Conservation (phyloP, 2,329 filamentous ascomycete species). For the Bipolaris zeicola region DNA sequence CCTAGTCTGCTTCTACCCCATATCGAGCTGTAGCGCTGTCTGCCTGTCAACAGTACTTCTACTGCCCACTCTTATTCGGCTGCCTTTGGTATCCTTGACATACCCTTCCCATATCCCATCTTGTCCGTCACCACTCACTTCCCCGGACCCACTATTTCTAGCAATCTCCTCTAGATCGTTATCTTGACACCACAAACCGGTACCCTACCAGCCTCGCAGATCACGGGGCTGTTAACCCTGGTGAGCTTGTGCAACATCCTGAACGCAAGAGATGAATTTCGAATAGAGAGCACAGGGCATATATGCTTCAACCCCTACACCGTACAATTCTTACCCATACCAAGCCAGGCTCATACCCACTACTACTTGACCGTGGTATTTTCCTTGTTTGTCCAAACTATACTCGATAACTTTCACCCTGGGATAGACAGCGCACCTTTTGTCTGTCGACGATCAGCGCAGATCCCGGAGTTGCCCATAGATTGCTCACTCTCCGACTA, state of each 20-base stretch:
- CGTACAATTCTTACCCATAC: conserved; percentile 14
- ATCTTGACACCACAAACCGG: conserved; percentile 24
- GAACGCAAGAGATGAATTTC: conserved; percentile 34
- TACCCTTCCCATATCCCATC: conserved; percentile 28
- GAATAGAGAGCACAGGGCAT: conserved; percentile 41
- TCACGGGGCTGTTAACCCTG: conserved; percentile 42
- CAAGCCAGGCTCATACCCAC: conserved; percentile 14
- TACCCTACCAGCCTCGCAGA: conserved; percentile 38
- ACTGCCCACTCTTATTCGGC: conserved; percentile 34
- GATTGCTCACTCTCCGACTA: conserved; percentile 40
- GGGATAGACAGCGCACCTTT: conserved; percentile 21
- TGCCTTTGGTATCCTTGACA: conserved; percentile 29
- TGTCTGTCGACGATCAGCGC: conserved; percentile 28
- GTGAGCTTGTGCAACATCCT: conserved; percentile 39
- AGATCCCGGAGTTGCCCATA: conserved; percentile 32
- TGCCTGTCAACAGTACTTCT: conserved; percentile 42
- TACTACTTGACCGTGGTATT: conserved; percentile 5
- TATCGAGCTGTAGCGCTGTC: conserved; percentile 43
- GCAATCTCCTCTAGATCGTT: conserved; percentile 20
- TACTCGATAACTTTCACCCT: conserved; percentile 9
- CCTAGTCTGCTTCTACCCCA: conserved; percentile 42
- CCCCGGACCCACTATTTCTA: conserved; percentile 17
- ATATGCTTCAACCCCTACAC: conserved; percentile 42
- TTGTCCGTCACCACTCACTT: conserved; percentile 21
- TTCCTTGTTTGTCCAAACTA: conserved; percentile 6